A percentile compares a stretch with the other conserved stretches of the same genome.
phyloP scores from a whole-genome alignment of 2,329 filamentous ascomycete species.

The Ceratocystis cubensis region DNA sequence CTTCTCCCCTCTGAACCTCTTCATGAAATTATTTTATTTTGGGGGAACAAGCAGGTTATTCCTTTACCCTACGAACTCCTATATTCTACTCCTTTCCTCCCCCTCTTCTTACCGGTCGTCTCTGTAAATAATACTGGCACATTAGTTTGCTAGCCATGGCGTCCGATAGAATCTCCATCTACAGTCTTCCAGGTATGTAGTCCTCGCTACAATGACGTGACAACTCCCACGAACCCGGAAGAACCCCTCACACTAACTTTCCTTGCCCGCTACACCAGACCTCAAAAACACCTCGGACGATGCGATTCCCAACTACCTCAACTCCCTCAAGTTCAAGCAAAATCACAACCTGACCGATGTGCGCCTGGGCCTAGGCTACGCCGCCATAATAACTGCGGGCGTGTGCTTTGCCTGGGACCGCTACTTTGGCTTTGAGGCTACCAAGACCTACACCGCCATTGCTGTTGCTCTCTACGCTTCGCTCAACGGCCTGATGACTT shows the following conservation, averaged over 20 bases:
- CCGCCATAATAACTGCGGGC: conserved; percentile 64
- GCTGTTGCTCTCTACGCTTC: conserved; percentile 70
- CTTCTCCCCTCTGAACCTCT: background rate
- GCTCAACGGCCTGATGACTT: conserved; percentile 64
- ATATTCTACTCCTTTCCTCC: background rate
- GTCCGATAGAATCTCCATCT: conserved; percentile 49
- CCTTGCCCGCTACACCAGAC: conserved; percentile 40
- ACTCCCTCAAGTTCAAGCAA: conserved; percentile 72
- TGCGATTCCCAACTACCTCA: conserved; percentile 85
- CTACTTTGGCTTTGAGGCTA: conserved; percentile 75
- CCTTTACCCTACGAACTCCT: background rate
- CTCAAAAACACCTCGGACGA: conserved; percentile 96
- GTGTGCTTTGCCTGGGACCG: conserved; percentile 87
- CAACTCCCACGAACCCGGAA: background rate
- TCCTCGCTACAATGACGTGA: background rate
- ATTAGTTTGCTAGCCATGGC: conserved; percentile 2
- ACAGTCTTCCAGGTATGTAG: conserved; percentile 49
- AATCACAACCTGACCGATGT: conserved; percentile 70
- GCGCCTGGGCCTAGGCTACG: conserved; percentile 71
- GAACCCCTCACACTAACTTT: conserved; percentile 7
- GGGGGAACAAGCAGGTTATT: background rate
- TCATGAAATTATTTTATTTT: background rate
- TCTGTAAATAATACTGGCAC: background rate
- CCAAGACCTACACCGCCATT: conserved; percentile 65
- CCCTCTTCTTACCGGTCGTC: background rate